phyloP scores from a whole-genome alignment of 306 rosid genomes.

The Echinosophora koreensis region DNA sequence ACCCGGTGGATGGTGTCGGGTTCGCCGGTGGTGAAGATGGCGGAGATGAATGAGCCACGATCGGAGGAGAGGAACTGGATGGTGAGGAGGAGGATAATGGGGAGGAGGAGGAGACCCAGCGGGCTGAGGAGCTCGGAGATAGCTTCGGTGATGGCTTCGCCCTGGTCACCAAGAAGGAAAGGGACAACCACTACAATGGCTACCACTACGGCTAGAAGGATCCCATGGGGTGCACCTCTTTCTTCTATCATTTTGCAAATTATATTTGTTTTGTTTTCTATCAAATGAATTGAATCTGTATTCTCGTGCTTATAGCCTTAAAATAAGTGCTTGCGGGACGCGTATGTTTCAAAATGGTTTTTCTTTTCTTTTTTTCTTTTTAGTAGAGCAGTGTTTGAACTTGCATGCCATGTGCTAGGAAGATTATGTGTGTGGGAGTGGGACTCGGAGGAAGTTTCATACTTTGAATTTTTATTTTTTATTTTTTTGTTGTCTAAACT shows the following conservation, averaged over 20 bases:
- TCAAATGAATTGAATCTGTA: too few relatives aligned
- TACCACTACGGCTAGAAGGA: slow-evolving; percentile 74
- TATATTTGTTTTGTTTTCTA: too few relatives aligned
- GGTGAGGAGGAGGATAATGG: slow-evolving; percentile 79
- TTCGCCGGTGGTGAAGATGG: slow-evolving; percentile 80
- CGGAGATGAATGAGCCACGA: slow-evolving; percentile 74
- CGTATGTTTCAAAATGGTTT: background rate
- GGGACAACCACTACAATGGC: slow-evolving; percentile 68
- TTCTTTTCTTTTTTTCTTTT: background rate
- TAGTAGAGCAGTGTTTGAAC: background rate
- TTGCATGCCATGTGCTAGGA: slow-evolving; percentile 12
- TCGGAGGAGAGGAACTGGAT: slow-evolving; percentile 94
- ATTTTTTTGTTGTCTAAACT: too few relatives aligned
- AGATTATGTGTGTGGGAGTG: background rate
- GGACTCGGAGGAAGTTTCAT: background rate
- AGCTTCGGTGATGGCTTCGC: slow-evolving; percentile 77
- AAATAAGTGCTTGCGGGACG: slow-evolving; percentile 28
- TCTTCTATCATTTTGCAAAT: slow-evolving; percentile 52
- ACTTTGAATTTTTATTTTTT: background rate
- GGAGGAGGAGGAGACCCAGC: slow-evolving; percentile 82
- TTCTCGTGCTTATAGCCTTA: background rate
- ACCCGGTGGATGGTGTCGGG: slow-evolving; percentile 84
- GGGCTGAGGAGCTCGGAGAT: slow-evolving; percentile 84
- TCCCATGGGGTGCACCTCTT: slow-evolving; percentile 76
- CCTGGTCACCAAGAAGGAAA: slow-evolving; percentile 72